A percentile compares a stretch with the other conserved stretches of the same genome.
phyloP scores from a whole-genome alignment of 345 rosid species.

The Ceriops decandra region DNA sequence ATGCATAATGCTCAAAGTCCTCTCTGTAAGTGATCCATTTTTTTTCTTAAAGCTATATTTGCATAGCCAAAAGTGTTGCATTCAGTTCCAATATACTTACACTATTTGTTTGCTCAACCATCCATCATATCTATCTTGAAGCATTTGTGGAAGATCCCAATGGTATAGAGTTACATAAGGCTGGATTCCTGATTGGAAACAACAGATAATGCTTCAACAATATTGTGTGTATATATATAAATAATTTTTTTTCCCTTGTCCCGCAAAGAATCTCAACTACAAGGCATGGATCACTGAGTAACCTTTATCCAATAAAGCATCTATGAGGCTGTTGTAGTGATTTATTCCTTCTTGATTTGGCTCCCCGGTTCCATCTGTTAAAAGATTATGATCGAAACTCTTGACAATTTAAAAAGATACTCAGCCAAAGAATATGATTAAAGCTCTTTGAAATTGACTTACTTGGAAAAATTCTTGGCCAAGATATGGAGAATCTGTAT shows the following conservation, averaged over 20 bases:
- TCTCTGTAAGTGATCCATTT: constrained; percentile 36
- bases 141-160: constrained; percentile 96
- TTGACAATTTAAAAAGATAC: background rate
- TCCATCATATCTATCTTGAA: constrained; percentile 82
- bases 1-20: constrained; percentile 70
- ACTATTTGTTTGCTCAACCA: constrained; percentile 66
- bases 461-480: constrained; percentile 91
- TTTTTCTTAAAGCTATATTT: constrained; percentile 5
- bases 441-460: constrained; percentile 22
- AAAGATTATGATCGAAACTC: constrained; percentile 9
- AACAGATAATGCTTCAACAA: constrained; percentile 12
- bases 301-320: constrained; percentile 70
- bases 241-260: no score
- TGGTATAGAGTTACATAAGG: constrained; percentile 92
- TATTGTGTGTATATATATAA: no score
- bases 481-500: constrained; percentile 86
- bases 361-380: constrained; percentile 78
- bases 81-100: constrained; percentile 36
- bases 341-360: constrained; percentile 59
- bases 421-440: constrained; percentile 34
- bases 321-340: constrained; percentile 67
- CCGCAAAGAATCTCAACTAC: background rate
- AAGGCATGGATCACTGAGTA: background rate
- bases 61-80: background rate
- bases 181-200: constrained; percentile 59